Base-by-base conservation (phyloP, 768 basidiomycete genomes). In the Panaeolus papilionaceus region DNA sequence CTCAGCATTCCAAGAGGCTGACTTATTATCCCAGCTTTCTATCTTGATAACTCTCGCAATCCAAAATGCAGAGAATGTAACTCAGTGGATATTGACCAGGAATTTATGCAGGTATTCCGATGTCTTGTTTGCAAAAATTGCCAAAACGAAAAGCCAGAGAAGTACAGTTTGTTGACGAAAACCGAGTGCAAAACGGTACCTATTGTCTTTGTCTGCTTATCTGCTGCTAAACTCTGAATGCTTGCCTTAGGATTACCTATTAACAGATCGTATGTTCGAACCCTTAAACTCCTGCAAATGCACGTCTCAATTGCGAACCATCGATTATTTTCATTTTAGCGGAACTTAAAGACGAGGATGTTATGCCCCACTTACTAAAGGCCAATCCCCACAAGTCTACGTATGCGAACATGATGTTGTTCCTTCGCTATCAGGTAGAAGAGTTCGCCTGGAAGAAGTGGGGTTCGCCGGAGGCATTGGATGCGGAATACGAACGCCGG, bases 401-500 rank as follows among this genome's bases (percentile, higher is more conserved):
- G 0, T 99, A 93, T 75, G 93, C 93, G 40, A 99, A 99, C 82
- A 99, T 99, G 98, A 99, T 99, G 98, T 85, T 99, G 23, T 99
- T 93, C 79, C 84, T 98, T 4, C 89, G 98, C 39, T 92, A 83
- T 74, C 97, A 99, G 77, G 94, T 98, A 1, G 98, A 99, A 77
- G 93, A 91, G 54, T 98, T 96, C 78, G 97, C 98, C 4, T 98
- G 92, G 92, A 91, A 93, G 76, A 99, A 99, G 79, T 99, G 98
- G 98, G 96, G 95, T 0, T 93, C 95, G 1, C 86, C 94, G 9
- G 96, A 98, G 76, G 94, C 89, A 10, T 78, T 99, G 61, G 97
- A 99, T 73, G 86, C 84, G 6, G 97, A 98, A 75, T 99, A 90
- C 77, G 91, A 93, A 71, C 84, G 85, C 39, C 86, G 96, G 64